Percentiles rank a stretch among this genome's conserved stretches.
Conservation (phyloP, 805 yeast genomes). For the Candida arabinofermentans region DNA sequence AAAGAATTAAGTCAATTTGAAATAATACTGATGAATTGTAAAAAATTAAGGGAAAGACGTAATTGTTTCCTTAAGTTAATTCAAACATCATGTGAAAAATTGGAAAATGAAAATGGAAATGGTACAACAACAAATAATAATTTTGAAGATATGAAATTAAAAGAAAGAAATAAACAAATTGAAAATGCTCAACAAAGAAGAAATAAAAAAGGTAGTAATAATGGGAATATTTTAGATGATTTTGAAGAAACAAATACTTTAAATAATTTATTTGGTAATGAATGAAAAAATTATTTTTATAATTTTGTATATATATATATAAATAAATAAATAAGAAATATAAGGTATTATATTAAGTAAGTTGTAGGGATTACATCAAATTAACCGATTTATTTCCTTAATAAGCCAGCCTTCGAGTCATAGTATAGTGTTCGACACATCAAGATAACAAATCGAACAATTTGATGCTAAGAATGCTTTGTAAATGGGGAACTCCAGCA, state of each 20-base stretch:
- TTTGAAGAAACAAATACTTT: constrained; percentile 70
- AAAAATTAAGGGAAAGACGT: constrained; percentile 73
- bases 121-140: no score
- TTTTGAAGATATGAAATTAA: constrained; percentile 36
- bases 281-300: neutral
- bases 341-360: no score
- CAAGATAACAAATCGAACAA: no score
- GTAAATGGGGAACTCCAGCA: no score
- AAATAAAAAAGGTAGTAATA: constrained; percentile 12
- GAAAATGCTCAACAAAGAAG: constrained; percentile 46
- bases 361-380: no score
- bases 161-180: constrained; percentile 48
- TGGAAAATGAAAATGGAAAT: constrained; percentile 34
- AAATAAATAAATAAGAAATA: no score
- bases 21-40: constrained; percentile 55
- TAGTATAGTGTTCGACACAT: no score
- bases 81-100: constrained; percentile 44
- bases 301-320: no score
- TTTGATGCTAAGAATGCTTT: no score
- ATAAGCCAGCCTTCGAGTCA: no score
- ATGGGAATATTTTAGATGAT: constrained; percentile 55
- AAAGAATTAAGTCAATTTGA: constrained; percentile 64
- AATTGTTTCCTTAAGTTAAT: constrained; percentile 74
- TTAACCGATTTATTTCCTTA: no score
- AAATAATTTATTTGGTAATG: constrained; percentile 51